Evolutionary conservation across 768 basidiomycete genomes (phyloP), one percentile per base, ranked within the genome.

Genomic region (Boletus barrowsii): DNA sequence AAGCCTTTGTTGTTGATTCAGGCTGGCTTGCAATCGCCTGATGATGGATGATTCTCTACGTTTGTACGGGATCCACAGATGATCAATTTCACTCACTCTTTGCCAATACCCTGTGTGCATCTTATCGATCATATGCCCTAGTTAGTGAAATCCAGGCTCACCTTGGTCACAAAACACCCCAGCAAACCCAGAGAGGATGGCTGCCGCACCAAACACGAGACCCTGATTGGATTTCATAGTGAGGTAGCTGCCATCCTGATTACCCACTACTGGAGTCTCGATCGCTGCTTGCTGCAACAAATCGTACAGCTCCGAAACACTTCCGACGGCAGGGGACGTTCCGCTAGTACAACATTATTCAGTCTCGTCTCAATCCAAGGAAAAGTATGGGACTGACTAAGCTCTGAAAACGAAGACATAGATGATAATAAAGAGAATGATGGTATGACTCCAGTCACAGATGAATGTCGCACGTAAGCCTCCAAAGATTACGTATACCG

Each of bases 171-270:
- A 79, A 53, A 80, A 79, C 1, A 80, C 72, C 1, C 79, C 77
- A 0, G 78, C 65, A 53, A 79, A 78, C 6, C 79, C 76, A 48
- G 74, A 73, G 20, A 71, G 51, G 26, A 77, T 67, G 2, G 66
- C 67, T 7, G 72, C 68, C 18, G 72, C 71, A 49, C 75, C 76
- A 42, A 77, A 76, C 13, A 77, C 72, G 20, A 79, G 62, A 7
- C 72, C 76, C 53, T 75, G 72, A 41, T 76, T 73, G 15, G 79
- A 80, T 57, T 80, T 80, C 77, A 84, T 79, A 0, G 83, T 83
- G 33, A 82, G 54, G 58, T 83, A 83, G 48, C 78, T 79, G 6
- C 83, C 80, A 15, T 73, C 69, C 41, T 72, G 57, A 56, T 82
- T 83, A 9, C 82, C 81, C 0, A 54, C 55, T 0, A 83, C 80